Base-by-base conservation (phyloP, 73 alveolate species). In the Uronychia binucleata region DNA sequence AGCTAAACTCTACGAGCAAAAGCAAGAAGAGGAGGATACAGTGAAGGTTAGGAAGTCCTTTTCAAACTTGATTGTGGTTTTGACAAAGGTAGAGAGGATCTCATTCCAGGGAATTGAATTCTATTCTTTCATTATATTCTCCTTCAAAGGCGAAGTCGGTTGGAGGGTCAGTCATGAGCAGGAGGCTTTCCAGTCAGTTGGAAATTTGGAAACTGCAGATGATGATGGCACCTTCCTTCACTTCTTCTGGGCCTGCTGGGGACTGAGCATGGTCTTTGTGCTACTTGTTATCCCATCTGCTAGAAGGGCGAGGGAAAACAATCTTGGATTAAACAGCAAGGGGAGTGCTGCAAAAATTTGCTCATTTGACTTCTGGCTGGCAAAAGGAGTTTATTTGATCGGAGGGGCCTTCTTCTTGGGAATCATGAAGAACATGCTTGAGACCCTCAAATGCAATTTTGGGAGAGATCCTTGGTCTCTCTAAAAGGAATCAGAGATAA, bases 251-350 rank as follows among this genome's bases (percentile, higher is more conserved):
- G 57, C 58, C 28, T 79, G 86, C 58, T 29, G 32, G 34, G 25
- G 26, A 19, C 78, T 79, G 59, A 13, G 32, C 32, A 46, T 34
- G 57, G 26, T 79, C 30, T 79, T 79, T 79, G 57, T 79, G 67
- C 28, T 58, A 58, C 58, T 79, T 31, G 34, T 79, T 25, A 31
- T 79, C 34, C 86, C 86, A 58, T 77, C 86, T 30, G 78, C 86
- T 26, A 79, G 30, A 74, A 46, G 86, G 57, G 86, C 86, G 0
- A 79, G 86, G 30, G 28, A 79, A 79, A 74, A 74, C 33, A 34
- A 57, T 1, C 32, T 35, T 27, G 86, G 86, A 27, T 31, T 31
- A 32, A 58, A 46, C 14, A 57, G 59, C 58, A 78, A 79, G 59
- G 79, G 78, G 0, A 35, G 79, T 46, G 32, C 32, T 8, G 78